Base-by-base conservation (phyloP, 2,329 filamentous ascomycete species). In the Trichoderma lentiforme region DNA sequence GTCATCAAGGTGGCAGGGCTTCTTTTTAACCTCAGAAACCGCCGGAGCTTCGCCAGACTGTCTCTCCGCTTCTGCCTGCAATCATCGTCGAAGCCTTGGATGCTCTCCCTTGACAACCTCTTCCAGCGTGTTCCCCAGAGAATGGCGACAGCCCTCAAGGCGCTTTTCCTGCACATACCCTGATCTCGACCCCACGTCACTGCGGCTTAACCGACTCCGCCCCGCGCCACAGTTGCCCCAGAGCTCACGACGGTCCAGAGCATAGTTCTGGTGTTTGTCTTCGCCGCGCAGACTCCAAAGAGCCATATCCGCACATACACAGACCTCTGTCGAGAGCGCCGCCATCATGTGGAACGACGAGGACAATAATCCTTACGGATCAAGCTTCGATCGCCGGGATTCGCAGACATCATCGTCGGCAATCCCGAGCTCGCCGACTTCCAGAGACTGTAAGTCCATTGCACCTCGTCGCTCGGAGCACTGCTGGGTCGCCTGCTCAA, bases 341-440 rank as follows among this genome's bases (percentile, higher is more conserved):
- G 71, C 65, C 78, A 77, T 58, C 69, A 98, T 98, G 95, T 98
- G 95, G 95, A 97, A 98, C 87, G 95, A 98, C 86, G 95, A 98
- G 84, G 80, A 98, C 80, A 98, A 98, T 84, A 98, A 98, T 81
- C 95, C 95, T 6, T 98, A 98, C 80, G 95, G 94, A 75, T 89
- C 86, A 78, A 95, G 93, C 82, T 98, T 97, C 84, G 93, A 96
- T 81, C 92, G 93, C 77, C 90, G 93, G 78, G 93, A 97, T 82
- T 93, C 93, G 74, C 90, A 92, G 80, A 87, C 90, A 60, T 93
- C 91, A 32, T 91, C 91, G 36, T 84, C 86, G 57, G 86, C 86
- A 24, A 90, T 92, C 79, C 89, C 91, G 26, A 84, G 89, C 70
- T 92, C 91, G 51, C 90, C 91, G 61, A 82, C 81, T 57, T 80